phyloP scores from a whole-genome alignment of 2,329 filamentous ascomycete genomes.

The Ophioceras dolichostomum region DNA sequence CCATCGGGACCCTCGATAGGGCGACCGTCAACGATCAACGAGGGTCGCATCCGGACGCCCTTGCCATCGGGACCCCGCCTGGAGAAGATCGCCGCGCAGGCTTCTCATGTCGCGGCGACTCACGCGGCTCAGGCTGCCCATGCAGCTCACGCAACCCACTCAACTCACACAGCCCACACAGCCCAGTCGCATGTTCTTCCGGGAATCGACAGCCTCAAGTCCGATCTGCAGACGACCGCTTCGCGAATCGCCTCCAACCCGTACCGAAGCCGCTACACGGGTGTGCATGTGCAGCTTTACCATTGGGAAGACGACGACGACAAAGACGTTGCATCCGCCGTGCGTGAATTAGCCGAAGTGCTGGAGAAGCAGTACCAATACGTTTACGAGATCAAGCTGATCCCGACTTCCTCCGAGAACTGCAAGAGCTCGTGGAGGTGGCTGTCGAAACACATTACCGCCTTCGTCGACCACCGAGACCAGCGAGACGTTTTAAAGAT shows the following conservation, averaged over 20 bases:
- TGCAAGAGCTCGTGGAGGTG: conserved; percentile 39
- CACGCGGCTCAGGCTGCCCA: conserved; percentile 20
- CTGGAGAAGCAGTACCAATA: conserved; percentile 41
- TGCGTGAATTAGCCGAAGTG: conserved; percentile 35
- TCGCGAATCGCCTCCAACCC: conserved; percentile 33
- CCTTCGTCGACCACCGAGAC: conserved; percentile 40
- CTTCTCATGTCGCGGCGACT: conserved; percentile 7
- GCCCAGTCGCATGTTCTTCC: conserved; percentile 19
- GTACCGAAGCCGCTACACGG: conserved; percentile 38
- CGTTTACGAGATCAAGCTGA: conserved; percentile 31
- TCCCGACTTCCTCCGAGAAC: conserved; percentile 34
- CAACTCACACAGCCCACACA: conserved; percentile 14
- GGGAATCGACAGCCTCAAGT: conserved; percentile 36
- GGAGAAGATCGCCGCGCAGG: conserved; percentile 30
- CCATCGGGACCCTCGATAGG: conserved; percentile 19
- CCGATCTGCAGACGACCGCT: conserved; percentile 38
- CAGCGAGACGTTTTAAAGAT: conserved; percentile 45
- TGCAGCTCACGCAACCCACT: conserved; percentile 17
- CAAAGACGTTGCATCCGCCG: conserved; percentile 22
- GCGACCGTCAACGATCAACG: conserved; percentile 27
- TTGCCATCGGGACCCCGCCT: conserved; percentile 42
- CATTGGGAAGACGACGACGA: conserved; percentile 42
- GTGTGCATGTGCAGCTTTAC: conserved; percentile 39
- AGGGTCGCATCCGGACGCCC: conserved; percentile 41
- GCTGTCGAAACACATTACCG: conserved; percentile 36